Base-by-base conservation (phyloP, 2,329 filamentous ascomycete species). In the Phialocephala subalpina region DNA sequence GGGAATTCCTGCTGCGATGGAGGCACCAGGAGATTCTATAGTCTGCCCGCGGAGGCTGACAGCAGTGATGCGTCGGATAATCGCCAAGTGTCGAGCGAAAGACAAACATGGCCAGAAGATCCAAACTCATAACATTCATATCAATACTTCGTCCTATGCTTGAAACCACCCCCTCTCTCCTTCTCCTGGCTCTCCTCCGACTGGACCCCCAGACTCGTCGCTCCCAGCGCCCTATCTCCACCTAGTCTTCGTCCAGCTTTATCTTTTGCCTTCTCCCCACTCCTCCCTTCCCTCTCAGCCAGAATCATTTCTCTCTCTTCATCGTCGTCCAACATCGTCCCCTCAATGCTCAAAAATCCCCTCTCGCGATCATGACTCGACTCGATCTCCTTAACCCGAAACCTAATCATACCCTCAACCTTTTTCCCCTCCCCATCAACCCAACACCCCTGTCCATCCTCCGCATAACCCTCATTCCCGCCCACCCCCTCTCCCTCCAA, bases 351-450 rank as follows among this genome's bases (percentile, higher is more conserved):
- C 67, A 97, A 80, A 76, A 95, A 96, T 12, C 92, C 93, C 67
- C 90, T 90, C 72, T 90, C 88, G 60, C 89, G 88, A 70, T 91
- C 92, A 56, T 89, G 86, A 33, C 90, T 91, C 0, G 92, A 90
- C 73, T 97, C 94, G 69, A 96, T 92, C 77, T 97, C 93, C 71
- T 90, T 89, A 75, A 97, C 93, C 70, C 89, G 86, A 79, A 97
- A 97, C 61, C 85, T 85, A 42, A 97, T 79, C 74, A 86, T 87
- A 14, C 92, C 91, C 63, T 87, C 86, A 63, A 97, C 84, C 70
- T 86, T 89, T 40, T 88, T 83, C 1, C 92, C 93, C 3, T 84
- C 80, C 2, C 82, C 88, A 77, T 97, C 90, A 45, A 90, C 85
- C 88, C 93, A 98, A 79, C 92, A 91, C 1, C 87, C 94, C 68